These are phyloP conservation scores for Discostella stelligera DNA, from an alignment of 352 stramenopile species.

Conservation along the genomic window DNA sequence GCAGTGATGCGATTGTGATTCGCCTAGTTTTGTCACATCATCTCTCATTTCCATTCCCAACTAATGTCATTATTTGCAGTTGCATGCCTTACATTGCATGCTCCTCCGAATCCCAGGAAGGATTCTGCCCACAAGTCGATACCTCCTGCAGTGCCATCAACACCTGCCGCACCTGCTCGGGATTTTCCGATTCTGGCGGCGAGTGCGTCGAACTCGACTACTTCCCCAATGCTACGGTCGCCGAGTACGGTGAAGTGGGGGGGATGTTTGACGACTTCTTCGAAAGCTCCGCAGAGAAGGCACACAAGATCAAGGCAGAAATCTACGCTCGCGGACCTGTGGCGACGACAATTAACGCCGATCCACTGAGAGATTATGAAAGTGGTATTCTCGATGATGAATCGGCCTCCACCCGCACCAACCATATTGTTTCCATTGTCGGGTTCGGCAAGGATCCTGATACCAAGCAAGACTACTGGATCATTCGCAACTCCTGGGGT, in stretches of 20 bases:
- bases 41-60: too few species aligned
- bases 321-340: conserved; percentile 92
- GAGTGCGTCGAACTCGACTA: conserved; percentile 85
- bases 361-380: conserved; percentile 86
- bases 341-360: conserved; percentile 90
- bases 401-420: conserved; percentile 43
- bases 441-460: conserved; percentile 90
- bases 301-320: conserved; percentile 92
- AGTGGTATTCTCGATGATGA: conserved; percentile 87
- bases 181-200: conserved; percentile 63
- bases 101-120: conserved; percentile 52
- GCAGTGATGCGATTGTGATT: too few species aligned
- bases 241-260: conserved; percentile 86
- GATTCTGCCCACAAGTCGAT: conserved; percentile 59
- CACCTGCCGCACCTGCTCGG: conserved; percentile 89
- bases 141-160: conserved; percentile 84
- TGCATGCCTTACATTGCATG: conserved; percentile 91
- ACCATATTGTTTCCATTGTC: conserved; percentile 92
- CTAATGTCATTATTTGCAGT: conserved; percentile 11
- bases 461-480: conserved; percentile 89
- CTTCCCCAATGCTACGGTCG: conserved; percentile 92
- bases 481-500: conserved; percentile 91
- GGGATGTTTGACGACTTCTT: conserved; percentile 60
- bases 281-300: conserved; percentile 58
- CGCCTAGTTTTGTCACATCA: too few species aligned